These are phyloP conservation scores for Phoma herbarum DNA, from an alignment of 2,329 filamentous ascomycete species.

Conservation along the genomic window DNA sequence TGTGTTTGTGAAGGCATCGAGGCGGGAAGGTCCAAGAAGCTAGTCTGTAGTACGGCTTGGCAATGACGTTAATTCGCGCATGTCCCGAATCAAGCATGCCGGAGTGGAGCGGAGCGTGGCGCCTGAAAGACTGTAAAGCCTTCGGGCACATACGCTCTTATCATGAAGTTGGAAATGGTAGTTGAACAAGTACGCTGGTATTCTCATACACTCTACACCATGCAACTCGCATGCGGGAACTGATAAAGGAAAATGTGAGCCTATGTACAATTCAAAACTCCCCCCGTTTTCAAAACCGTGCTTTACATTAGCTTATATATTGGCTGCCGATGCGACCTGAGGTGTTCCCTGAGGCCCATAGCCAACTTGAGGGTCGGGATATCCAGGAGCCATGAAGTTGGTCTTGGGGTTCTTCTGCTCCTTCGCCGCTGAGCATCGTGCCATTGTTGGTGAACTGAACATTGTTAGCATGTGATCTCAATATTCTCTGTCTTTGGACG, in stretches of 20 bases:
- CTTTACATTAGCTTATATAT: conserved; percentile 32
- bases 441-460: conserved; percentile 93
- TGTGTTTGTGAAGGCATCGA: neutral
- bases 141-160: neutral
- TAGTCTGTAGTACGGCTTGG: conserved; percentile 11
- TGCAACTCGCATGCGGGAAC: conserved; percentile 29
- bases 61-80: conserved; percentile 15
- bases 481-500: too few species aligned
- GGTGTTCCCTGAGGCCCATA: conserved; percentile 48
- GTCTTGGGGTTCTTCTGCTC: conserved; percentile 63
- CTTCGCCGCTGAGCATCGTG: conserved; percentile 93
- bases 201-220: conserved; percentile 36
- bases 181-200: conserved; percentile 32
- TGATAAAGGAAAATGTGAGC: conserved; percentile 35
- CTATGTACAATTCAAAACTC: conserved; percentile 43
- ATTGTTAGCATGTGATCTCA: conserved; percentile 23
- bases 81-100: neutral
- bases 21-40: conserved; percentile 1
- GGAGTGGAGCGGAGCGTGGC: neutral
- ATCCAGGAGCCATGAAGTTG: conserved; percentile 62
- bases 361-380: conserved; percentile 52
- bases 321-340: conserved; percentile 35
- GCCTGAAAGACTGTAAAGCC: neutral
- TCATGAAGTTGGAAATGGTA: neutral
- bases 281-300: conserved; percentile 24